Evolutionary conservation across 768 basidiomycete species (phyloP).

Genomic region (Suillus tomentosus): DNA sequence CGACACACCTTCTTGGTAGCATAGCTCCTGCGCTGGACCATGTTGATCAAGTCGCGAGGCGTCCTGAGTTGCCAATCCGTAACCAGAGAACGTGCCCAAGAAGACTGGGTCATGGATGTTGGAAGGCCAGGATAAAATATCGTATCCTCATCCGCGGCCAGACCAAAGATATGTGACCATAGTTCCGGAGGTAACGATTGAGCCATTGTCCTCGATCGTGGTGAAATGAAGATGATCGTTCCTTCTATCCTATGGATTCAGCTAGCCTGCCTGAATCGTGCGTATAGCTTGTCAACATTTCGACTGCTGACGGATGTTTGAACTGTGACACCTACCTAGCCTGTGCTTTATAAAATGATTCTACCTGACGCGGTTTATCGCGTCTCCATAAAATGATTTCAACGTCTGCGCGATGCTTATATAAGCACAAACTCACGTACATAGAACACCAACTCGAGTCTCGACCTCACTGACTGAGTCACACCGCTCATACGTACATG

Average conservation of each 20-base stretch:
- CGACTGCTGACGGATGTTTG: neutral
- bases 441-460: too few species aligned
- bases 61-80: constrained; percentile 57
- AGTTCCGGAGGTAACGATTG: constrained; percentile 65
- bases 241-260: neutral
- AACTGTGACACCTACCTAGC: neutral
- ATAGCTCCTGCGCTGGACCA: constrained; percentile 62
- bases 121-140: constrained; percentile 64
- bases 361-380: neutral
- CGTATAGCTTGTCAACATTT: neutral
- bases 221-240: neutral
- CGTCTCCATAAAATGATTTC: neutral
- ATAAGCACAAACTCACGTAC: neutral
- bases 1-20: constrained; percentile 65
- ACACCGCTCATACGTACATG: neutral
- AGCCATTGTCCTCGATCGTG: constrained; percentile 20
- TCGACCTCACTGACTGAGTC: too few species aligned
- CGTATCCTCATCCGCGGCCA: constrained; percentile 71
- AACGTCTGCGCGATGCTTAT: neutral
- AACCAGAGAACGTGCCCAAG: constrained; percentile 58
- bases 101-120: constrained; percentile 60
- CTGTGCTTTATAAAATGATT: neutral
- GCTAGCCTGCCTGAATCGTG: neutral
- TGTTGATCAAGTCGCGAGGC: constrained; percentile 58
- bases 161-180: constrained; percentile 68